A percentile compares a stretch with the other conserved stretches of the same genome.
phyloP scores from a whole-genome alignment of 805 yeast species.

The Debaryomyces castellii region DNA sequence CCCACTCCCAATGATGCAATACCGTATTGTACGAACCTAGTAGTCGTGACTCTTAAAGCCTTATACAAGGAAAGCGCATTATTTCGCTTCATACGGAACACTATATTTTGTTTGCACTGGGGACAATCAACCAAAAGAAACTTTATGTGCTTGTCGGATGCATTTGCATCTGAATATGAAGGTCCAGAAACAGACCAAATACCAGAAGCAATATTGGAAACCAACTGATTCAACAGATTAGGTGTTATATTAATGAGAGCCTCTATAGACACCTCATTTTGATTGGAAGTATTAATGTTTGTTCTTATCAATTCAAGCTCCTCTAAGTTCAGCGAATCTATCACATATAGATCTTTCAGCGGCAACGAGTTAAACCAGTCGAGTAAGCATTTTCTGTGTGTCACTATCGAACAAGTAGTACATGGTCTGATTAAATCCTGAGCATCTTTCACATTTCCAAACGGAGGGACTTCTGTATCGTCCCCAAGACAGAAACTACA shows the following conservation, averaged over 20 bases:
- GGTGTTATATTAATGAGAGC: slow-evolving; percentile 11
- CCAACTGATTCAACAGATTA: slow-evolving; percentile 14
- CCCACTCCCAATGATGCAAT: slow-evolving; percentile 34
- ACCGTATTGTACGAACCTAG: slow-evolving; percentile 26
- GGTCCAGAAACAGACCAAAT: not conserved
- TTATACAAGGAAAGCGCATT: slow-evolving; percentile 20
- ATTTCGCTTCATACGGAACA: slow-evolving; percentile 31
- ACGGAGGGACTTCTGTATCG: slow-evolving; percentile 38
- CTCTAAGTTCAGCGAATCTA: slow-evolving; percentile 9
- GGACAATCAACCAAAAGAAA: slow-evolving; percentile 36
- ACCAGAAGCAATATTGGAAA: slow-evolving; percentile 9
- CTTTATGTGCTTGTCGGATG: slow-evolving; percentile 6
- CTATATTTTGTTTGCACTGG: slow-evolving; percentile 37
- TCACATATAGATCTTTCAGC: slow-evolving; percentile 20
- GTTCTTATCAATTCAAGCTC: slow-evolving; percentile 2
- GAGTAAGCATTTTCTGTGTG: slow-evolving; percentile 38
- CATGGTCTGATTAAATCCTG: slow-evolving; percentile 38
- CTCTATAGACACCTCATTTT: not conserved
- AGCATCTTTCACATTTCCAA: slow-evolving; percentile 35
- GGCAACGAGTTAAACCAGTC: slow-evolving; percentile 43
- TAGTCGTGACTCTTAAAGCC: slow-evolving; percentile 14
- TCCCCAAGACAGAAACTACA: slow-evolving; percentile 43
- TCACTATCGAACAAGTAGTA: slow-evolving; percentile 32
- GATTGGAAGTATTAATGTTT: slow-evolving; percentile 3
- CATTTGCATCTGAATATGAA: not conserved